A percentile compares a stretch with the other conserved stretches of the same genome.
Evolutionary conservation across 305 asterid species (phyloP).

Genomic region (Solanum hybrid): DNA sequence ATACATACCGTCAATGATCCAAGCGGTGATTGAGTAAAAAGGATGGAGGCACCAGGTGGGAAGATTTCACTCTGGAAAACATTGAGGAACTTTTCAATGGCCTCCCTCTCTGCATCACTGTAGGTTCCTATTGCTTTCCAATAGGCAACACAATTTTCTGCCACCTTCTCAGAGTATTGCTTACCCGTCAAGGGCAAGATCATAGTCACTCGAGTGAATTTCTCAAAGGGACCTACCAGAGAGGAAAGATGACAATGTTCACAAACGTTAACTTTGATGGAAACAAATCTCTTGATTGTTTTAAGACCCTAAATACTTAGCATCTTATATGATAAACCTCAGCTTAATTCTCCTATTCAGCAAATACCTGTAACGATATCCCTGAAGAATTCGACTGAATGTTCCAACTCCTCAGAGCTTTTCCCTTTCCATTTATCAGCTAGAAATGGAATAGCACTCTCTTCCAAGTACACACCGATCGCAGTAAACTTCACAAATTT

Average conservation of each 20-base stretch:
- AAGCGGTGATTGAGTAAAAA: constrained; percentile 63
- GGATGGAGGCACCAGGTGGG: constrained; percentile 70
- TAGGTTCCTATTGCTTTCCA: constrained; percentile 56
- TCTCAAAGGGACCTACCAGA: constrained; percentile 63
- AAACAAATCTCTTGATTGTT: neutral
- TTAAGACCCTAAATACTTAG: neutral
- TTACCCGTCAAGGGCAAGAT: constrained; percentile 77
- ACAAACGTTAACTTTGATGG: neutral
- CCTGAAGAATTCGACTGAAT: constrained; percentile 56
- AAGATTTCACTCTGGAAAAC: constrained; percentile 48
- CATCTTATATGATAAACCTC: neutral
- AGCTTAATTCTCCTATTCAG: neutral
- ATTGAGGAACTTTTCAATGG: constrained; percentile 42
- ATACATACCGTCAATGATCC: constrained; percentile 58
- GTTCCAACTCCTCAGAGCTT: constrained; percentile 39
- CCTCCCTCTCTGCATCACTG: constrained; percentile 52
- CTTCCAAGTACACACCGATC: constrained; percentile 68
- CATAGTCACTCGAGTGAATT: constrained; percentile 57
- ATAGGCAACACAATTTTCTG: constrained; percentile 62
- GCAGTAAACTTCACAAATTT: constrained; percentile 65
- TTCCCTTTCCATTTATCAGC: constrained; percentile 76
- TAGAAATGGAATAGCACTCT: constrained; percentile 39
- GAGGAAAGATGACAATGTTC: neutral
- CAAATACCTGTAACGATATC: constrained; percentile 57
- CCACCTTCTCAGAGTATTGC: constrained; percentile 81